Evolutionary conservation across 78 protist species (phyloP), one percentile per base, ranked within the genome.

Genomic region (Mantamonas sphyraenae): DNA sequence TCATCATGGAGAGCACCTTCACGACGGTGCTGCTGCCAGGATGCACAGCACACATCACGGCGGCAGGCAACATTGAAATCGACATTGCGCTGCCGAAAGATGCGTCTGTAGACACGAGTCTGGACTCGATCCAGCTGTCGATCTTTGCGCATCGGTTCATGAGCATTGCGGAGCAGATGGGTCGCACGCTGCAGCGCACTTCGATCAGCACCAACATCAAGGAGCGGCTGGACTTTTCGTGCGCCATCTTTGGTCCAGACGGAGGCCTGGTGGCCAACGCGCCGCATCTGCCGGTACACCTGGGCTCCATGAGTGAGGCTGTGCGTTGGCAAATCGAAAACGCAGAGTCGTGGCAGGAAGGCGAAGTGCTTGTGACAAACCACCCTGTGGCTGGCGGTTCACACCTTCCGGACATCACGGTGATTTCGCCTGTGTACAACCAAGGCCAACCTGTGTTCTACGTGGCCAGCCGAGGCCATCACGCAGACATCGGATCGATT

Each of bases 91-190:
- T 10, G 47, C 47, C 5, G 22, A 51, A 51, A 51, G 30, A 51
- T 22, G 22, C 22, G 20, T 20, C 22, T 51, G 57, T 22, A 51
- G 57, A 51, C 30, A 24, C 20, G 30, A 22, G 20, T 20, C 43
- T 82, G 16, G 92, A 92, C 34, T 77, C 89, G 17, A 67, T 95
- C 47, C 64, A 38, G 50, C 76, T 95, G 22, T 63, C 90, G 0
- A 72, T 95, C 12, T 93, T 90, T 64, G 55, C 79, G 30, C 89
- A 95, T 68, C 76, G 96, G 33, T 95, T 95, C 73, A 93, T 95
- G 98, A 50, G 80, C 73, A 93, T 95, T 34, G 98, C 98, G 7
- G 98, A 95, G 60, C 98, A 93, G 77, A 95, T 95, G 98, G 98
- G 98, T 7, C 40, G 80, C 10, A 82, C 93, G 4, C 63, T 95